These are phyloP conservation scores for Heritiera fomes DNA, from an alignment of 345 rosid genomes.

Conservation along the genomic window DNA sequence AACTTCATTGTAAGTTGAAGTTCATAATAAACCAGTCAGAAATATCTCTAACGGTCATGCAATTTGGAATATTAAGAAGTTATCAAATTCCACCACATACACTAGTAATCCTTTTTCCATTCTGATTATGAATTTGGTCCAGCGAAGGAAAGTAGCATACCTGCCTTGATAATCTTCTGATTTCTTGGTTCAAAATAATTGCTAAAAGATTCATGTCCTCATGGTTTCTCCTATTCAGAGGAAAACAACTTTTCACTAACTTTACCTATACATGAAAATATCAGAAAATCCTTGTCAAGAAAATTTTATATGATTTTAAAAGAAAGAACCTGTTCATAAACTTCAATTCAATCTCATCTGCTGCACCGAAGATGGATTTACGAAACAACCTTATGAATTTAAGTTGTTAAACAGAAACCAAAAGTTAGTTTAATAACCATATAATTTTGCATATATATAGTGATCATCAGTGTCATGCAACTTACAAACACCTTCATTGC, in stretches of 20 bases:
- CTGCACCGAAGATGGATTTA: conserved; percentile 87
- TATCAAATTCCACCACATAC: background rate
- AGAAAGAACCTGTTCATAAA: conserved; percentile 81
- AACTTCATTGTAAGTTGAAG: conserved; percentile 10
- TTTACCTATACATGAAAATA: conserved; percentile 13
- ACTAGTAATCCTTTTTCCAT: background rate
- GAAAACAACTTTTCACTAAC: conserved; percentile 21
- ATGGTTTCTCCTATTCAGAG: conserved; percentile 63
- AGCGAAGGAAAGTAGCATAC: conserved; percentile 28
- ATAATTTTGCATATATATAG: background rate
- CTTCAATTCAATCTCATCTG: conserved; percentile 94
- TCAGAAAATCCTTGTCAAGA: background rate
- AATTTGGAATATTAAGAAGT: background rate
- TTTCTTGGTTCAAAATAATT: conserved; percentile 93
- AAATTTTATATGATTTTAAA: background rate
- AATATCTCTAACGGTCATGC: background rate
- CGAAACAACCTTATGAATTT: conserved; percentile 71
- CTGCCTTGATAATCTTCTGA: conserved; percentile 86
- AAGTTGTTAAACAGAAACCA: conserved; percentile 1
- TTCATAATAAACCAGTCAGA: background rate
- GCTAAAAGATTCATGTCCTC: conserved; percentile 87
- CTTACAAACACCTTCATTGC: background rate
- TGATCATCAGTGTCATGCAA: background rate
- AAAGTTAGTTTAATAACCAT: conserved; percentile 15
- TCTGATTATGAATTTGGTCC: background rate